Conservation (phyloP, 1,139 yeast genomes). For the Candida pseudoviswanathii region DNA sequence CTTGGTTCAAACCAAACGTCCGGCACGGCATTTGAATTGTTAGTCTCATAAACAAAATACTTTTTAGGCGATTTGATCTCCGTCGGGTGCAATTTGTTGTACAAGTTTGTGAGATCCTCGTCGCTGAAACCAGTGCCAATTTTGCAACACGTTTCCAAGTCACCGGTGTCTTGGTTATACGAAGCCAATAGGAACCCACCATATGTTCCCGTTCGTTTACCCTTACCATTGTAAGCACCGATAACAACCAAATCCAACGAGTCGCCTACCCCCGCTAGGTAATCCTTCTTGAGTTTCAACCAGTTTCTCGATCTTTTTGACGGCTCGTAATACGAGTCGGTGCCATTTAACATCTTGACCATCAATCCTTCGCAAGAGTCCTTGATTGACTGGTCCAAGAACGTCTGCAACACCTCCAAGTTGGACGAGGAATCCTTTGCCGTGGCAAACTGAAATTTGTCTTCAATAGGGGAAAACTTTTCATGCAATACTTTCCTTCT, state of each 20-base stretch:
- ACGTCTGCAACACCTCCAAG: slow-evolving; percentile 78
- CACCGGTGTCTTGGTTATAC: slow-evolving; percentile 87
- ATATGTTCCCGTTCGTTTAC: slow-evolving; percentile 91
- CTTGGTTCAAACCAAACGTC: slow-evolving; percentile 98
- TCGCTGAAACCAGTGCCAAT: slow-evolving; percentile 98
- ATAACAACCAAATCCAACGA: slow-evolving; percentile 90
- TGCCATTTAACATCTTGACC: slow-evolving; percentile 87
- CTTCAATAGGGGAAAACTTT: slow-evolving; percentile 63
- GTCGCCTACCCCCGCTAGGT: slow-evolving; percentile 92
- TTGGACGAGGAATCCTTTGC: slow-evolving; percentile 72
- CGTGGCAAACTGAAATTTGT: slow-evolving; percentile 83
- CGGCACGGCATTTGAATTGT: slow-evolving; percentile 67
- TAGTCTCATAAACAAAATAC: slow-evolving; percentile 67
- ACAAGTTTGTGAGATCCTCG: slow-evolving; percentile 65
- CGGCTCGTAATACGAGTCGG: slow-evolving; percentile 87
- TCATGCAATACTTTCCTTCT: slow-evolving; percentile 64
- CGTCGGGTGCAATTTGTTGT: slow-evolving; percentile 65
- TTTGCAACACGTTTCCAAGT: slow-evolving; percentile 92
- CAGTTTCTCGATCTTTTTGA: slow-evolving; percentile 93
- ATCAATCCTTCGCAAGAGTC: slow-evolving; percentile 95
- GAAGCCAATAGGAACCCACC: slow-evolving; percentile 94
- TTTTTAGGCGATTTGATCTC: slow-evolving; percentile 70
- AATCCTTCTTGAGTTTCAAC: slow-evolving; percentile 94
- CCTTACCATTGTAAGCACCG: slow-evolving; percentile 93
- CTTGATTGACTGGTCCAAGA: slow-evolving; percentile 85